Evolutionary conservation across 2,329 filamentous ascomycete genomes (phyloP).

Genomic region (Fusarium sp.): DNA sequence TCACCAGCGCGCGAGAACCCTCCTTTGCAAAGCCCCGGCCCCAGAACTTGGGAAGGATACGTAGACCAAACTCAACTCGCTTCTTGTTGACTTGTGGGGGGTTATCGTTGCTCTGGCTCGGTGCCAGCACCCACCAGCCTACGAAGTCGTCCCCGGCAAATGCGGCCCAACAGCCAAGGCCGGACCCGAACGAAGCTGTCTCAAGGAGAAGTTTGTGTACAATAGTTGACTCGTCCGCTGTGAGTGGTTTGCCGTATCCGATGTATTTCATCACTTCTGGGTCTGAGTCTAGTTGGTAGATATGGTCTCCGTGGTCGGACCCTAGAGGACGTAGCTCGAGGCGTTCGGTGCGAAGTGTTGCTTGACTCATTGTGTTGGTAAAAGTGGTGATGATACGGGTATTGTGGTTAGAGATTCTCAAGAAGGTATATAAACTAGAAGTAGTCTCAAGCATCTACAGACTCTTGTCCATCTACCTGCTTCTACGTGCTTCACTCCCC

Average conservation of each 20-base stretch:
- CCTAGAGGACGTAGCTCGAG: slow-evolving; percentile 38
- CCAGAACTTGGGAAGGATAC: slow-evolving; percentile 50
- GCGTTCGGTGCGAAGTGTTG: slow-evolving; percentile 37
- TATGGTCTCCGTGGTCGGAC: slow-evolving; percentile 34
- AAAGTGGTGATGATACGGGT: neutral
- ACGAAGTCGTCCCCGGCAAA: slow-evolving; percentile 47
- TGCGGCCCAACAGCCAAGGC: slow-evolving; percentile 42
- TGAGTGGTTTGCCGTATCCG: slow-evolving; percentile 43
- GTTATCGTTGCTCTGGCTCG: slow-evolving; percentile 35
- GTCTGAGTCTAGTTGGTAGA: slow-evolving; percentile 41
- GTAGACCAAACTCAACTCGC: slow-evolving; percentile 47
- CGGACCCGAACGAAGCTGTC: slow-evolving; percentile 36
- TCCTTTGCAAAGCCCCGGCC: slow-evolving; percentile 51
- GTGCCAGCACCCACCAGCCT: slow-evolving; percentile 50
- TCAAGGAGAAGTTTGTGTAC: slow-evolving; percentile 44
- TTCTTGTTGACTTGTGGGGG: slow-evolving; percentile 24
- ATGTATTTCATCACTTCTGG: slow-evolving; percentile 44
- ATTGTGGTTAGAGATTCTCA: neutral
- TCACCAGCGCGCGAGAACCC: slow-evolving; percentile 48
- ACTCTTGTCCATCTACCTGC: slow-evolving; percentile 1
- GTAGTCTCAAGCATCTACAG: slow-evolving; percentile 3
- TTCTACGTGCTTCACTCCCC: slow-evolving; percentile 14
- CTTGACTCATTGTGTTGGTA: slow-evolving; percentile 34
- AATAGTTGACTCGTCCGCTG: slow-evolving; percentile 35
- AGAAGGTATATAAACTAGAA: neutral